Evolutionary conservation across 495 filamentous ascomycete genomes (phyloP).

Genomic region (Rusavskia elegans): DNA sequence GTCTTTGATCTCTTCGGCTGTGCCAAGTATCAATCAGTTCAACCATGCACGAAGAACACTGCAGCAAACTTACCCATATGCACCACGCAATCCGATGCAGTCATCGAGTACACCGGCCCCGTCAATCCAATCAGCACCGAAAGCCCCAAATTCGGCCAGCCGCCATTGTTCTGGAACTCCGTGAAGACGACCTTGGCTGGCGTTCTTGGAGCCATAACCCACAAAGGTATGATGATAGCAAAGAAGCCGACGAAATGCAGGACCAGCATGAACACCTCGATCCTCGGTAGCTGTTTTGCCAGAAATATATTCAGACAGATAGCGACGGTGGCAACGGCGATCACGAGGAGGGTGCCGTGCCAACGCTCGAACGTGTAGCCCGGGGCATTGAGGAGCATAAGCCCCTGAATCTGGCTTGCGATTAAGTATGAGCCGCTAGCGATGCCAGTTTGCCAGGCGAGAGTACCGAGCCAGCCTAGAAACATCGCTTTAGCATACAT

Average conservation of each 20-base stretch:
- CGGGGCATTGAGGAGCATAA: constrained; percentile 14
- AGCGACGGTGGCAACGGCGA: constrained; percentile 27
- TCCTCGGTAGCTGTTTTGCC: constrained; percentile 33
- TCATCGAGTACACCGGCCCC: constrained; percentile 40
- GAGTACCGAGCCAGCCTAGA: constrained; percentile 36
- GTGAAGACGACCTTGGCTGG: constrained; percentile 37
- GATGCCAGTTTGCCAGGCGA: constrained; percentile 15
- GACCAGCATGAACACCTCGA: constrained; percentile 33
- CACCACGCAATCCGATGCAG: constrained; percentile 42
- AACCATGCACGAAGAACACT: not conserved
- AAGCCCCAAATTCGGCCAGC: constrained; percentile 11
- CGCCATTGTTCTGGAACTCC: constrained; percentile 40
- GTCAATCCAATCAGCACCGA: constrained; percentile 30
- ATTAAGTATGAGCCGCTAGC: too few relatives aligned
- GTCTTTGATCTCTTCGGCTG: constrained; percentile 27
- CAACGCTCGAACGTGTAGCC: constrained; percentile 37
- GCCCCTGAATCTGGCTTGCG: too few relatives aligned
- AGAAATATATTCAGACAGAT: constrained; percentile 33
- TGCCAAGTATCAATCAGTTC: not conserved
- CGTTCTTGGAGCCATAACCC: constrained; percentile 41
- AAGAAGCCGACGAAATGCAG: constrained; percentile 41
- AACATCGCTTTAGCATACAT: constrained; percentile 25
- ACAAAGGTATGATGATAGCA: constrained; percentile 31
- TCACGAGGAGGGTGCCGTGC: constrained; percentile 40
- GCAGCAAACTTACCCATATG: constrained; percentile 5